Base-by-base conservation (phyloP, 2,329 filamentous ascomycete species). In the Cladosporium sp. region DNA sequence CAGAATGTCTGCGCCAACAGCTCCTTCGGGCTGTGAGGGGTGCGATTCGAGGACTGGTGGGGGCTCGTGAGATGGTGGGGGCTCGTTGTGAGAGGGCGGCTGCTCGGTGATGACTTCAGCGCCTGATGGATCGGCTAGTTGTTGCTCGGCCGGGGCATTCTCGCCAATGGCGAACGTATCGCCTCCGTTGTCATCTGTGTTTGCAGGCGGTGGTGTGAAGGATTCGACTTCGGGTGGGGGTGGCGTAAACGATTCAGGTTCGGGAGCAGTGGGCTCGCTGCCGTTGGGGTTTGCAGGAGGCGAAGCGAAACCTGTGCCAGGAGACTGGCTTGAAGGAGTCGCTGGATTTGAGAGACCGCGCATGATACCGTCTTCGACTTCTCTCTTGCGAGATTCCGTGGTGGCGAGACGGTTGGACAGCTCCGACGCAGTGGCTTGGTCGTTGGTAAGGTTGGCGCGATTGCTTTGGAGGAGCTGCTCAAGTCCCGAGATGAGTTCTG, bases 361-460 rank as follows among this genome's bases (percentile, higher is more conserved):
- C 79, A 98, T 89, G 58, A 98, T 97, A 42, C 82, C 85, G 57
- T 92, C 82, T 68, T 98, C 93, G 7, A 98, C 90, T 41, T 93
- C 86, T 46, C 84, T 83, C 68, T 94, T 95, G 70, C 88, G 91
- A 15, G 77, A 73, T 59, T 96, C 91, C 13, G 90, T 88, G 50
- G 83, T 82, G 2, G 73, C 69, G 59, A 86, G 88, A 50, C 85
- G 83, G n/a, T 73, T 75, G 3, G 75, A 71, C 16, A 97, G 69
- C 13, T 86, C 78, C 6, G 76, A 66, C n/a, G 83, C 73, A 30
- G 85, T 77, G 4, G 75, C 70, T 60, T 89, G 82, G 51, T 98
- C 92, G 13, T 77, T 76, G 1, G 78, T 76, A 3, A 96, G 72
- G 30, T 84, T 83, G 2, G 76, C 71, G 43, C 84, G 83, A 67